phyloP scores from a whole-genome alignment of 2,329 filamentous ascomycete genomes.

The Moelleriella libera region DNA sequence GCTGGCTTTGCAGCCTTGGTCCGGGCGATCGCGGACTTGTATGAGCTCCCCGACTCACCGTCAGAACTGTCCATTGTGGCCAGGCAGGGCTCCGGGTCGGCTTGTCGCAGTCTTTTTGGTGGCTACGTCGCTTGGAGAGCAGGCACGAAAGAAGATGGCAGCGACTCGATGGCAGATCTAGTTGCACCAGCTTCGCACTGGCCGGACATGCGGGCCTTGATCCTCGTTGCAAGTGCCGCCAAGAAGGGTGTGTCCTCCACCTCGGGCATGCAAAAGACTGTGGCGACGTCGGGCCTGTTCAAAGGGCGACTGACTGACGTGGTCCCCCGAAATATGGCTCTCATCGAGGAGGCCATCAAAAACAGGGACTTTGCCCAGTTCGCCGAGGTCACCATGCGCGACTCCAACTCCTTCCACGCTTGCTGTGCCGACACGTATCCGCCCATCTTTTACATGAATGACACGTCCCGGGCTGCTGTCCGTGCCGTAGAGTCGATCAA shows the following conservation, averaged over 20 bases:
- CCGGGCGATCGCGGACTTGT: conserved; percentile 81
- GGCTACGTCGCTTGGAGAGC: conserved; percentile 93
- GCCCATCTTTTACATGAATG: conserved; percentile 98
- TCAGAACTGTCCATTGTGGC: conserved; percentile 80
- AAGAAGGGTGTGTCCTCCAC: conserved; percentile 95
- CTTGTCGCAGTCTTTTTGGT: conserved; percentile 84
- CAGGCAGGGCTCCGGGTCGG: conserved; percentile 85
- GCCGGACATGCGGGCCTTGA: conserved; percentile 85
- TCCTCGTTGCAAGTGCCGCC: conserved; percentile 81
- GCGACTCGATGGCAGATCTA: conserved; percentile 76
- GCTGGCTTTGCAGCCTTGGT: conserved; percentile 60
- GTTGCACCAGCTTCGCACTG: conserved; percentile 83
- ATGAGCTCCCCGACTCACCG: conserved; percentile 67
- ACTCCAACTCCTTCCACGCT: conserved; percentile 95
- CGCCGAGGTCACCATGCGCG: conserved; percentile 84
- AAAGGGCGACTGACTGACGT: conserved; percentile 57
- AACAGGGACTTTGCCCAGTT: conserved; percentile 74
- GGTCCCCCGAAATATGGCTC: conserved; percentile 69
- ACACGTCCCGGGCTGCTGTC: conserved; percentile 76
- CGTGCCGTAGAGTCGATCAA: conserved; percentile 85
- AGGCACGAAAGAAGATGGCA: conserved; percentile 62
- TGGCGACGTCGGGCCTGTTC: conserved; percentile 83
- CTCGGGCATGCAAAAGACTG: conserved; percentile 93
- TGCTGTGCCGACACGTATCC: conserved; percentile 90
- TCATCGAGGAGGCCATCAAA: conserved; percentile 72